Evolutionary conservation across 2,329 filamentous ascomycete species (phyloP).

Genomic region (Pseudogymnoascus sp.): DNA sequence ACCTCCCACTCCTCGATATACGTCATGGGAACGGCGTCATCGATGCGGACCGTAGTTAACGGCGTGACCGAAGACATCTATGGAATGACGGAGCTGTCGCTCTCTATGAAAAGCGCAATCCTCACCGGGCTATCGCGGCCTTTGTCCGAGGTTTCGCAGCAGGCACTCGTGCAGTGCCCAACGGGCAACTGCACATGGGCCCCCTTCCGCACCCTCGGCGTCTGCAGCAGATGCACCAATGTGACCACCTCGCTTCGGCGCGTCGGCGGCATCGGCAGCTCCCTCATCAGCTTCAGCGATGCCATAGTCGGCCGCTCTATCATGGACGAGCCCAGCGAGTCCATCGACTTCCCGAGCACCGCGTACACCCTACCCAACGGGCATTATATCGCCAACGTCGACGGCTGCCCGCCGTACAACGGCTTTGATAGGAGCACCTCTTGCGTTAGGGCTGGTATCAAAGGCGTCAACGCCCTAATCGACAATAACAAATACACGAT

Average conservation of each 20-base stretch:
- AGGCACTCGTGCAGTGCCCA: not conserved
- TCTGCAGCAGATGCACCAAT: not conserved
- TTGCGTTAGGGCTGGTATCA: too few relatives aligned
- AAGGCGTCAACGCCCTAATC: too few relatives aligned
- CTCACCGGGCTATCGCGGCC: not conserved
- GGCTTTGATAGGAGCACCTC: too few relatives aligned
- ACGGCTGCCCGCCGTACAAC: not conserved
- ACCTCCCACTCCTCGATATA: not conserved
- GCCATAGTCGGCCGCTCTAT: not conserved
- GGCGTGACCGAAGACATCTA: too few relatives aligned
- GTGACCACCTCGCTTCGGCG: not conserved
- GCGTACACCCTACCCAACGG: not conserved
- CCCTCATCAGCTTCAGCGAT: not conserved
- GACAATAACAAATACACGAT: too few relatives aligned
- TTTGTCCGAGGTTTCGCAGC: not conserved
- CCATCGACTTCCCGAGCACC: not conserved
- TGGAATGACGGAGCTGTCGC: not conserved
- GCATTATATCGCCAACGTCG: not conserved
- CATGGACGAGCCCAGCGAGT: too few relatives aligned
- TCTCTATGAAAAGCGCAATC: not conserved
- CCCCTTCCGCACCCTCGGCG: too few relatives aligned
- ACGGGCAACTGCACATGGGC: not conserved
- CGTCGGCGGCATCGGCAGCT: not conserved
- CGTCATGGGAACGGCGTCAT: too few relatives aligned
- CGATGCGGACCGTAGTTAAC: too few relatives aligned